These are phyloP conservation scores for Cutaneotrichosporon cavernicola DNA, from an alignment of 1,284 basidiomycete genomes.

Conservation along the genomic window DNA sequence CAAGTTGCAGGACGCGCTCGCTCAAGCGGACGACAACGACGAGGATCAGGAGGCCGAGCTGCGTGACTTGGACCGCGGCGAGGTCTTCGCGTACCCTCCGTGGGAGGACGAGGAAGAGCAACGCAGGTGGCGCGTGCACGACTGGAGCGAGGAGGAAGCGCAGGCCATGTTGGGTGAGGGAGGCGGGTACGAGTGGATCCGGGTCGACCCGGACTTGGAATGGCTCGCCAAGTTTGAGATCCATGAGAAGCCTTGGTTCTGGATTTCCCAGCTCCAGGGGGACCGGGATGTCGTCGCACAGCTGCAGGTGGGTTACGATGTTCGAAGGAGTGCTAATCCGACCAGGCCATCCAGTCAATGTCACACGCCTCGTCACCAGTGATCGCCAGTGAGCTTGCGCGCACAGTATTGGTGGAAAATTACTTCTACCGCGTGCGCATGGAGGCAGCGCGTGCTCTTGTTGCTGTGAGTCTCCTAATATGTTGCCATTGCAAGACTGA, in stretches of 20 bases:
- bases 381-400: constrained; percentile 85
- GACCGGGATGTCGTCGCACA: constrained; percentile 98
- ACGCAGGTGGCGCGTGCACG: constrained; percentile 91
- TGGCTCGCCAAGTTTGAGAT: constrained; percentile 93
- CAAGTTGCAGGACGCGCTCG: constrained; percentile 84
- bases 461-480: constrained; percentile 62
- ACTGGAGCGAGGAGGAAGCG: constrained; percentile 98
- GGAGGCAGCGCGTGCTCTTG: constrained; percentile 85
- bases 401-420: constrained; percentile 89
- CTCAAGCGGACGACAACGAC: constrained; percentile 83
- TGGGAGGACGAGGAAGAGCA: constrained; percentile 90
- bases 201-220: constrained; percentile 98
- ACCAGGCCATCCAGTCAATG: constrained; percentile 78
- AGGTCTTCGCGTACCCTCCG: constrained; percentile 90
- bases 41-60: constrained; percentile 77
- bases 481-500: not conserved
- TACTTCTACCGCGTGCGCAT: constrained; percentile 97
- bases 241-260: constrained; percentile 97
- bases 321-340: constrained; percentile 4
- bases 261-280: constrained; percentile 93
- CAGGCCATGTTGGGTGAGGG: constrained; percentile 80
- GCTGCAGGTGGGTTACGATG: constrained; percentile 67
- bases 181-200: constrained; percentile 89
- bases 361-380: constrained; percentile 79
- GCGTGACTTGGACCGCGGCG: constrained; percentile 71